A percentile compares a stretch with the other conserved stretches of the same genome.
Evolutionary conservation across 1,284 basidiomycete species (phyloP).

Genomic region (Phellopilus nigrolimitatus): DNA sequence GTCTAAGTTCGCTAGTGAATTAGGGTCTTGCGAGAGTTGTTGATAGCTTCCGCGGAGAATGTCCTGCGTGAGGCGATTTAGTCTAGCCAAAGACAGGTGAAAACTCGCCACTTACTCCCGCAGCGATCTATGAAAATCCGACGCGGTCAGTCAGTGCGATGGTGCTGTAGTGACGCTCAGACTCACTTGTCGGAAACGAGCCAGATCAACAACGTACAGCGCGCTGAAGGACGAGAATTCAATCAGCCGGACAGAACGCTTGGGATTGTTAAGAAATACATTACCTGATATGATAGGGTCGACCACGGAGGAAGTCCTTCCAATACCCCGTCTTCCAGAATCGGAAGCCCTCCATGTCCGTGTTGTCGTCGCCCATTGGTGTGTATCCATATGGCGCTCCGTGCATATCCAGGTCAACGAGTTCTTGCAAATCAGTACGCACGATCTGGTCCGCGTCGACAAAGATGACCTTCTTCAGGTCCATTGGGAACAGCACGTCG

Average conservation of each 20-base stretch:
- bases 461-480: slow-evolving; percentile 97
- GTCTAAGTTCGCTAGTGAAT: slow-evolving; percentile 91
- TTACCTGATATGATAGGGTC: slow-evolving; percentile 90
- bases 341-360: slow-evolving; percentile 94
- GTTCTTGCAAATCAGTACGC: slow-evolving; percentile 88
- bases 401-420: slow-evolving; percentile 86
- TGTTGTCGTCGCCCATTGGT: slow-evolving; percentile 94
- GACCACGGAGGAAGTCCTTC: slow-evolving; percentile 77
- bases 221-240: slow-evolving; percentile 53
- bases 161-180: no score
- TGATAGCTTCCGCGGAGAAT: slow-evolving; percentile 92
- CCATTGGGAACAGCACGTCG: slow-evolving; percentile 97
- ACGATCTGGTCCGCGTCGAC: slow-evolving; percentile 98
- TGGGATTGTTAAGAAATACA: slow-evolving; percentile 21
- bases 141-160: background rate
- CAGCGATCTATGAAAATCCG: slow-evolving; percentile 52
- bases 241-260: slow-evolving; percentile 3
- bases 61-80: slow-evolving; percentile 54
- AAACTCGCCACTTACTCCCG: slow-evolving; percentile 53
- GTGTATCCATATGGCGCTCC: slow-evolving; percentile 94
- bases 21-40: slow-evolving; percentile 87
- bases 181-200: slow-evolving; percentile 82
- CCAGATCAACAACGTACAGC: slow-evolving; percentile 94
- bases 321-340: slow-evolving; percentile 99
- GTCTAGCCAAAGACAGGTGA: background rate